These are phyloP conservation scores for Candida boleticola DNA, from an alignment of 805 yeast genomes.

Conservation along the genomic window DNA sequence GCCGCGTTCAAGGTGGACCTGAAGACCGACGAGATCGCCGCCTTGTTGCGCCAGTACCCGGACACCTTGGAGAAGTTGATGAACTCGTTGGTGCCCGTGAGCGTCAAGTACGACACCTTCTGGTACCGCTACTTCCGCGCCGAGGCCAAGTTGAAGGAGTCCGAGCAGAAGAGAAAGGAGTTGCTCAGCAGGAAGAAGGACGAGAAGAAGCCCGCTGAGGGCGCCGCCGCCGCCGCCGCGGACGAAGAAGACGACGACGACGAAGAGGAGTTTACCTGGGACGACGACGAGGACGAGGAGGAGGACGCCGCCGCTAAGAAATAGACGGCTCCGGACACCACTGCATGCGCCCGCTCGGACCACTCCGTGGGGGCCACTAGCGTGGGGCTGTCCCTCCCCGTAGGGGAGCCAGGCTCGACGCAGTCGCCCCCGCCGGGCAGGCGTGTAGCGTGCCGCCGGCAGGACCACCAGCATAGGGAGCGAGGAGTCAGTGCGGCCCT, in stretches of 20 bases:
- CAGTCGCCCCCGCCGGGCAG: background rate
- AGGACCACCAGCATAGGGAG: background rate
- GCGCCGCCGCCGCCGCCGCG: conserved; percentile 15
- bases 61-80: conserved; percentile 51
- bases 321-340: conserved; percentile 1
- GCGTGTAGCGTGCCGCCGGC: background rate
- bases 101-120: conserved; percentile 57
- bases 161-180: conserved; percentile 65
- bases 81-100: conserved; percentile 65
- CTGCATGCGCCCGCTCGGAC: background rate
- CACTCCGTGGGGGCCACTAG: background rate
- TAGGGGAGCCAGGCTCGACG: background rate
- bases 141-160: conserved; percentile 51
- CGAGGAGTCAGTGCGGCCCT: no score
- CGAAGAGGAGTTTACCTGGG: conserved; percentile 54
- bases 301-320: conserved; percentile 15
- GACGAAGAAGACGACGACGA: conserved; percentile 37
- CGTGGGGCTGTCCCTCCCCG: background rate
- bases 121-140: conserved; percentile 72
- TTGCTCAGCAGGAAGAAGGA: conserved; percentile 41
- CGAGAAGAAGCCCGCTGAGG: conserved; percentile 2
- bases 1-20: conserved; percentile 40
- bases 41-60: conserved; percentile 46
- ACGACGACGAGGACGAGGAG: conserved; percentile 48
- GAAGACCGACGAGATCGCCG: conserved; percentile 50